Conservation (phyloP, 192 early-diverging fungal genomes). For the Coemansia furcata region DNA sequence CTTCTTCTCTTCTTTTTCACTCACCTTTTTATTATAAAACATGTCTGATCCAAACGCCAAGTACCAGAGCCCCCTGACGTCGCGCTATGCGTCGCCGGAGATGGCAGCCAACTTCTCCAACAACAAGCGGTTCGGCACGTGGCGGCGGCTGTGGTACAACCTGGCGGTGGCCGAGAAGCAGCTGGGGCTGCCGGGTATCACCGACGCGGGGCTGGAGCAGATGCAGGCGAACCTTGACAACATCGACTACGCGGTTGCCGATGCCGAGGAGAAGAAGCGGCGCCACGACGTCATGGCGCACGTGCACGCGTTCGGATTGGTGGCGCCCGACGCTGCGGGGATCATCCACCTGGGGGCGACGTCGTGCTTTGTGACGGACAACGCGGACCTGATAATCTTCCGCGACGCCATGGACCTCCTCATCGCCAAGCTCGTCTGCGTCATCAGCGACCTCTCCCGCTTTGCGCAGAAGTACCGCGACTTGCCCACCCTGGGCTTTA, state of each 20-base stretch:
- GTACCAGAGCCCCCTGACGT: constrained; percentile 95
- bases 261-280: constrained; percentile 86
- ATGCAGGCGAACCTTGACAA: constrained; percentile 85
- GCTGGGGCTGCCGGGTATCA: constrained; percentile 87
- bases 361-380: constrained; percentile 98
- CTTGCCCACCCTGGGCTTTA: constrained; percentile 95
- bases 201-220: constrained; percentile 78
- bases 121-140: constrained; percentile 93
- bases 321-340: constrained; percentile 79
- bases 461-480: constrained; percentile 82
- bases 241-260: constrained; percentile 89
- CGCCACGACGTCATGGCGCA: constrained; percentile 99
- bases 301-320: constrained; percentile 92
- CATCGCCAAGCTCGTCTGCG: constrained; percentile 81
- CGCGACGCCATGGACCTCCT: constrained; percentile 92
- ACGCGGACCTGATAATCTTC: constrained; percentile 97
- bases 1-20: background rate
- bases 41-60: constrained; percentile 63
- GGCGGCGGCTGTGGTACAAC: constrained; percentile 94
- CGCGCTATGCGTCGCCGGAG: constrained; percentile 94
- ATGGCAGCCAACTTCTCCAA: constrained; percentile 97
- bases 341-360: constrained; percentile 99
- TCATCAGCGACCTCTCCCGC: constrained; percentile 71
- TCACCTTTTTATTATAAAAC: constrained; percentile 3
- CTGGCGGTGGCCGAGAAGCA: constrained; percentile 91